phyloP scores from a whole-genome alignment of 2,329 filamentous ascomycete species.

The Graphium sp. region DNA sequence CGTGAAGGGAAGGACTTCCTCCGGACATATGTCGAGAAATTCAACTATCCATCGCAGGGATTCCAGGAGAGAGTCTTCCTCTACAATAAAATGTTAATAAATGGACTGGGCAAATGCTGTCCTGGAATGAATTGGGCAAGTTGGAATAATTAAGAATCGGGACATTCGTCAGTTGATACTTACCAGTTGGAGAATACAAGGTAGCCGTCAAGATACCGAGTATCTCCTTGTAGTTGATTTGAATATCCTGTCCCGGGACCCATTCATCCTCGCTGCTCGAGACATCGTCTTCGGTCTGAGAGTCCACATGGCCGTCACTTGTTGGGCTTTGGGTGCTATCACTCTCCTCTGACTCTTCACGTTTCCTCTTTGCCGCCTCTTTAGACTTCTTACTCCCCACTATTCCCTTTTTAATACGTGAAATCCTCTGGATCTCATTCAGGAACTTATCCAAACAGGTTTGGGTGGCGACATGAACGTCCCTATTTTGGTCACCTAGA shows the following conservation, averaged over 20 bases:
- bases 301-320: too few species aligned
- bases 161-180: slow-evolving; percentile 9
- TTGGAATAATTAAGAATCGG: neutral
- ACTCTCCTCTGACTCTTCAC: slow-evolving; percentile 45
- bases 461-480: slow-evolving; percentile 91
- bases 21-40: slow-evolving; percentile 92
- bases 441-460: slow-evolving; percentile 79
- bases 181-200: slow-evolving; percentile 66
- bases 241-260: slow-evolving; percentile 92
- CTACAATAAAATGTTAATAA: slow-evolving; percentile 22
- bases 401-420: slow-evolving; percentile 81
- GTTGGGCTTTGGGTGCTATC: too few species aligned
- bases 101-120: slow-evolving; percentile 1
- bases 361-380: slow-evolving; percentile 45
- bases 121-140: slow-evolving; percentile 5
- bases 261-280: slow-evolving; percentile 81
- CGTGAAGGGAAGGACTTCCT: slow-evolving; percentile 89
- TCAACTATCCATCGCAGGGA: slow-evolving; percentile 89
- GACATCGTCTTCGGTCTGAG: slow-evolving; percentile 38
- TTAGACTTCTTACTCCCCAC: slow-evolving; percentile 65
- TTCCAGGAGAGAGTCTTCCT: slow-evolving; percentile 83
- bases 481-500: slow-evolving; percentile 74
- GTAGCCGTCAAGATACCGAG: slow-evolving; percentile 83
- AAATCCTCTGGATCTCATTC: slow-evolving; percentile 85
- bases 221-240: slow-evolving; percentile 84